Evolutionary conservation across 169 alveolate species (phyloP).

Genomic region (Plasmodium inui): DNA sequence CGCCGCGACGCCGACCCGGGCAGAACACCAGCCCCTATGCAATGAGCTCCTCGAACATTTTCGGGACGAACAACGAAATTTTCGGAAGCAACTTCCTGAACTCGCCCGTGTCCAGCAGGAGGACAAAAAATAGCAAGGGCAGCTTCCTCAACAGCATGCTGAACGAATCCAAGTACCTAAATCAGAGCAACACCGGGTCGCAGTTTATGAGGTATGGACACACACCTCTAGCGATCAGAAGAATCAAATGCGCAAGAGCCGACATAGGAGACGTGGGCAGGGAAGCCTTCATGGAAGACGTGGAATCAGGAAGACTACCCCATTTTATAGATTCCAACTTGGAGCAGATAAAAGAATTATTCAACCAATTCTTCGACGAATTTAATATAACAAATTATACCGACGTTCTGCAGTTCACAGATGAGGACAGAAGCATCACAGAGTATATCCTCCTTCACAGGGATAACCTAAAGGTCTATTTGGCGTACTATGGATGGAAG

Average conservation of each 20-base stretch:
- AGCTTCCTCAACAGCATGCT: slow-evolving; percentile 71
- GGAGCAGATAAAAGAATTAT: slow-evolving; percentile 82
- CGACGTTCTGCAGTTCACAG: slow-evolving; percentile 78
- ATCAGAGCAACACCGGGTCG: slow-evolving; percentile 77
- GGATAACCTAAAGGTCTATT: slow-evolving; percentile 66
- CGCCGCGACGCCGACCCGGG: slow-evolving; percentile 60
- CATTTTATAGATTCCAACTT: slow-evolving; percentile 85
- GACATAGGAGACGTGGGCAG: slow-evolving; percentile 92
- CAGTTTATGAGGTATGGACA: slow-evolving; percentile 86
- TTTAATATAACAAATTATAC: slow-evolving; percentile 81
- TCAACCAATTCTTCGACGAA: slow-evolving; percentile 82
- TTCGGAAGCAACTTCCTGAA: slow-evolving; percentile 69
- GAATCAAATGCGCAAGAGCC: slow-evolving; percentile 88
- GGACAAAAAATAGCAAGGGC: slow-evolving; percentile 50
- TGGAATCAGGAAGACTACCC: slow-evolving; percentile 87
- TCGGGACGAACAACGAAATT: slow-evolving; percentile 48
- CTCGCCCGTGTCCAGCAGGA: slow-evolving; percentile 69
- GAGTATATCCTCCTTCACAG: slow-evolving; percentile 73
- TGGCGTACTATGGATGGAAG: slow-evolving; percentile 82
- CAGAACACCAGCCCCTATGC: slow-evolving; percentile 52
- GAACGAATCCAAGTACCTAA: slow-evolving; percentile 64
- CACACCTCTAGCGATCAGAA: slow-evolving; percentile 87
- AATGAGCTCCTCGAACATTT: slow-evolving; percentile 53
- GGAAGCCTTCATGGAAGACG: slow-evolving; percentile 87
- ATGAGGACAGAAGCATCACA: slow-evolving; percentile 78